Percentiles rank a stretch among this genome's conserved stretches.
Conservation (phyloP, 2,329 filamentous ascomycete species). For the Aschersonia sp. region DNA sequence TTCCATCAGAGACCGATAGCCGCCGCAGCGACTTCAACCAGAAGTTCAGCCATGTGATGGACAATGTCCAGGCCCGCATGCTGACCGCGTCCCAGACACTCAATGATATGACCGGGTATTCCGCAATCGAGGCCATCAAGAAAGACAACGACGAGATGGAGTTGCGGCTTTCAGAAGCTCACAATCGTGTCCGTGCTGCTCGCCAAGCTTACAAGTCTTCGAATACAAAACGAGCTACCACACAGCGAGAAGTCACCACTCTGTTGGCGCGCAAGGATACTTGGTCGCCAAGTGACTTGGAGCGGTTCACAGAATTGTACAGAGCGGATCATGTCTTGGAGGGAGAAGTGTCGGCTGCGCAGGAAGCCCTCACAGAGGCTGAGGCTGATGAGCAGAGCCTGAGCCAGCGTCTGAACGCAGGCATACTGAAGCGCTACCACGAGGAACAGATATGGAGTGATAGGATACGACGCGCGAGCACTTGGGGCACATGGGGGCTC, state of each 20-base stretch:
- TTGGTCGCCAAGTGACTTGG: slow-evolving; percentile 76
- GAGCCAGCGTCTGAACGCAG: slow-evolving; percentile 58
- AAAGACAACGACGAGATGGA: slow-evolving; percentile 58
- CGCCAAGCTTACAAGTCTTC: slow-evolving; percentile 71
- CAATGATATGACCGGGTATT: slow-evolving; percentile 91
- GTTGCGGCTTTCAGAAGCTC: slow-evolving; percentile 39
- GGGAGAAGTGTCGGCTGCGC: slow-evolving; percentile 59
- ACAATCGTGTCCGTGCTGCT: slow-evolving; percentile 51
- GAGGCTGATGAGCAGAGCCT: slow-evolving; percentile 72
- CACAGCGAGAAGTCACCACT: slow-evolving; percentile 90
- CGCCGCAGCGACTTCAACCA: slow-evolving; percentile 18
- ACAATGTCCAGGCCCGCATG: slow-evolving; percentile 72
- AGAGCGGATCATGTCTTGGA: slow-evolving; percentile 88
- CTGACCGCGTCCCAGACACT: slow-evolving; percentile 76
- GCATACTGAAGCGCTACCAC: slow-evolving; percentile 84
- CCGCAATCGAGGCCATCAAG: slow-evolving; percentile 77
- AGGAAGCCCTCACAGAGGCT: slow-evolving; percentile 55
- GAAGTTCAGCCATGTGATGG: slow-evolving; percentile 49
- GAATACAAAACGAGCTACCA: slow-evolving; percentile 67
- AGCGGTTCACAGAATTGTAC: slow-evolving; percentile 88
- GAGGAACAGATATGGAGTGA: slow-evolving; percentile 99
- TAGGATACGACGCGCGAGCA: slow-evolving; percentile 88
- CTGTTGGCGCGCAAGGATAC: slow-evolving; percentile 86
- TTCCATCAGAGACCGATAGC: slow-evolving; percentile 18
- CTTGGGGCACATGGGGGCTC: slow-evolving; percentile 94